Conservation (phyloP, 768 basidiomycete genomes). For the Candolleomyces efflorescens region DNA sequence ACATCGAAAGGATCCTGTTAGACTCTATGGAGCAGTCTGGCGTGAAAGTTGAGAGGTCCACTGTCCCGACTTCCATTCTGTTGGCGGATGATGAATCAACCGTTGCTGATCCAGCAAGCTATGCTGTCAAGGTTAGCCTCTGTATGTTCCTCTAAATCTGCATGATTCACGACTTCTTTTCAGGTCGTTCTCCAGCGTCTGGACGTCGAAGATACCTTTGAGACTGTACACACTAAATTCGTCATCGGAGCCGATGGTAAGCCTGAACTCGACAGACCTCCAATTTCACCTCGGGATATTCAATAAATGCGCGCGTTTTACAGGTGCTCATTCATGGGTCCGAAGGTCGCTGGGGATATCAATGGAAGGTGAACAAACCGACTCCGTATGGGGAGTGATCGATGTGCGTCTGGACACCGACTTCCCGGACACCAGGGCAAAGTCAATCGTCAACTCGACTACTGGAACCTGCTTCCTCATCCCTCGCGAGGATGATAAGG, state of each 20-base stretch:
- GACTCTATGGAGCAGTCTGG: conserved; percentile 48
- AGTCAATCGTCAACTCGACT: conserved; percentile 61
- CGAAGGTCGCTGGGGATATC: conserved; percentile 58
- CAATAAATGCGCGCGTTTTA: not conserved
- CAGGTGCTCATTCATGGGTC: conserved; percentile 83
- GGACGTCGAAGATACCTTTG: conserved; percentile 34
- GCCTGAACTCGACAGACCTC: conserved; percentile 1
- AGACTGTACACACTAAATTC: conserved; percentile 66
- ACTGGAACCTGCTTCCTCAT: conserved; percentile 71
- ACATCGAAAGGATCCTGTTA: conserved; percentile 55
- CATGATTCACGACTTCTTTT: not conserved
- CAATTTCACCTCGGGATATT: not conserved
- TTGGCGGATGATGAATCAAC: conserved; percentile 37
- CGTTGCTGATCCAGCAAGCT: conserved; percentile 35
- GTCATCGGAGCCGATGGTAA: conserved; percentile 74
- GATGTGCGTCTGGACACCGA: conserved; percentile 69
- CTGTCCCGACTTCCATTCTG: conserved; percentile 45
- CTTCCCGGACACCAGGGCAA: conserved; percentile 73
- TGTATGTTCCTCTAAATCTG: not conserved
- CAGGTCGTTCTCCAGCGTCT: conserved; percentile 46
- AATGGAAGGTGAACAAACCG: conserved; percentile 77
- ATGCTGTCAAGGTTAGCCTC: conserved; percentile 30
- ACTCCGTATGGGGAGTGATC: conserved; percentile 81
- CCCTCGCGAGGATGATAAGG: conserved; percentile 63
- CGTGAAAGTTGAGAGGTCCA: conserved; percentile 46